A percentile compares a stretch with the other conserved stretches of the same genome.
Evolutionary conservation across 306 rosid genomes (phyloP).

Genomic region (Quercus engelmannii): DNA sequence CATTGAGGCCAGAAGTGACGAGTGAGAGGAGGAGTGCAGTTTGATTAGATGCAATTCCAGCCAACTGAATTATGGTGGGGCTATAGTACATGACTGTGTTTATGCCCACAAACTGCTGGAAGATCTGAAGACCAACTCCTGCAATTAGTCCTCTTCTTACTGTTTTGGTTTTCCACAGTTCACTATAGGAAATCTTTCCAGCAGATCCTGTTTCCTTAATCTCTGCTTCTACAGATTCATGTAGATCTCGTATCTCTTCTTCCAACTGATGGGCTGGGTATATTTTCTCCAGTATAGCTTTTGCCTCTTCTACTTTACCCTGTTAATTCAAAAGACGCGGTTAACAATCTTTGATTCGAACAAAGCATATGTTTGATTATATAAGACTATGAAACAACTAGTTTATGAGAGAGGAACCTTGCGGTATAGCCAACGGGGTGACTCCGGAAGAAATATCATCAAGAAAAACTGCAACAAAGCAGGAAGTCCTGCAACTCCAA

Average conservation of each 20-base stretch:
- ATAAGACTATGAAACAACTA: not conserved
- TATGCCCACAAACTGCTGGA: constrained; percentile 63
- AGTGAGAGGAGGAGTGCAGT: constrained; percentile 59
- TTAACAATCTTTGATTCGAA: not conserved
- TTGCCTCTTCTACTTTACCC: constrained; percentile 53
- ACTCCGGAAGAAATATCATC: constrained; percentile 58
- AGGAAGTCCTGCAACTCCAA: constrained; percentile 65
- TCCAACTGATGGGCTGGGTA: constrained; percentile 42
- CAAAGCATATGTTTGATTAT: not conserved
- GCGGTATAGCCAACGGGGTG: constrained; percentile 68
- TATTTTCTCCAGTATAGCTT: constrained; percentile 36
- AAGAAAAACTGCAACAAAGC: constrained; percentile 38
- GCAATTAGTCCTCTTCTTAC: constrained; percentile 55
- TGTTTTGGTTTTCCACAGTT: constrained; percentile 33
- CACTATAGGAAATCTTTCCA: constrained; percentile 17
- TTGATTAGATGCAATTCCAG: constrained; percentile 53
- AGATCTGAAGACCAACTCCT: constrained; percentile 58
- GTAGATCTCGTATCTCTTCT: constrained; percentile 32
- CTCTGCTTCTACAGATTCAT: constrained; percentile 46
- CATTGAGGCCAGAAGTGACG: constrained; percentile 54
- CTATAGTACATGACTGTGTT: constrained; percentile 69
- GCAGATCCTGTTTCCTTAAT: constrained; percentile 4
- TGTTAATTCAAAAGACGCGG: not conserved
- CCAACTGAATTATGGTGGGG: constrained; percentile 56
- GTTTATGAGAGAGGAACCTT: constrained; percentile 29